A percentile compares a stretch with the other conserved stretches of the same genome.
Evolutionary conservation across 2,329 filamentous ascomycete species (phyloP).

Genomic region (Penicillium sp.): DNA sequence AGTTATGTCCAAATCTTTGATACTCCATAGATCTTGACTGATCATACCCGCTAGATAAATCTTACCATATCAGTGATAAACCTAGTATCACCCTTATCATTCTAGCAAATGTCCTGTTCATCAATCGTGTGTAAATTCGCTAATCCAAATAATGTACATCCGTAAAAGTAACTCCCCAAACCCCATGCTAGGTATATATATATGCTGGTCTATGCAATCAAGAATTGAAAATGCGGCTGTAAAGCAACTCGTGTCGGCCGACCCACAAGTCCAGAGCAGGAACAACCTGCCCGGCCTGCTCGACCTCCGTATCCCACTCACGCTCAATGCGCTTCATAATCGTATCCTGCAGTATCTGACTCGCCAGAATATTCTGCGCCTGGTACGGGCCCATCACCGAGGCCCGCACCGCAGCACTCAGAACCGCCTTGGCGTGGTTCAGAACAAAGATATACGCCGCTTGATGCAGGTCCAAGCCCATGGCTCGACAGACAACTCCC

Average conservation of each 20-base stretch:
- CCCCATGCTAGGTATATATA: conserved; percentile 7
- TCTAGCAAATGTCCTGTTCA: background rate
- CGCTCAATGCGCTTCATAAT: conserved; percentile 57
- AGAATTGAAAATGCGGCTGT: conserved; percentile 72
- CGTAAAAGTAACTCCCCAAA: background rate
- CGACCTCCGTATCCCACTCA: conserved; percentile 56
- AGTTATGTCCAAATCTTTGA: conserved; percentile 3
- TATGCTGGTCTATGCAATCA: conserved; percentile 36
- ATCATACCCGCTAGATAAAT: background rate
- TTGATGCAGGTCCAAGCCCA: conserved; percentile 59
- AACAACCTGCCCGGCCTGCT: conserved; percentile 66
- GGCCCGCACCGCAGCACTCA: conserved; percentile 67
- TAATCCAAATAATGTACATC: conserved; percentile 4
- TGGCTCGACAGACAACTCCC: conserved; percentile 61
- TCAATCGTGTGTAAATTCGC: conserved; percentile 1
- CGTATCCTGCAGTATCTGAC: conserved; percentile 57
- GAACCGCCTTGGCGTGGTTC: conserved; percentile 67
- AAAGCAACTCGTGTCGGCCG: conserved; percentile 68
- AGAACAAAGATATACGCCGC: conserved; percentile 67
- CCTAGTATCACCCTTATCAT: too few species aligned
- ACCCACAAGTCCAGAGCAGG: conserved; percentile 69
- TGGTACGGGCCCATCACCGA: conserved; percentile 71
- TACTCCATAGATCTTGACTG: too few species aligned
- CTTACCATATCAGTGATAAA: background rate
- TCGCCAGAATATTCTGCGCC: conserved; percentile 64